These are phyloP conservation scores for Magnolia changhungtana DNA, from an alignment of 164 flowering plant species.

Conservation along the genomic window DNA sequence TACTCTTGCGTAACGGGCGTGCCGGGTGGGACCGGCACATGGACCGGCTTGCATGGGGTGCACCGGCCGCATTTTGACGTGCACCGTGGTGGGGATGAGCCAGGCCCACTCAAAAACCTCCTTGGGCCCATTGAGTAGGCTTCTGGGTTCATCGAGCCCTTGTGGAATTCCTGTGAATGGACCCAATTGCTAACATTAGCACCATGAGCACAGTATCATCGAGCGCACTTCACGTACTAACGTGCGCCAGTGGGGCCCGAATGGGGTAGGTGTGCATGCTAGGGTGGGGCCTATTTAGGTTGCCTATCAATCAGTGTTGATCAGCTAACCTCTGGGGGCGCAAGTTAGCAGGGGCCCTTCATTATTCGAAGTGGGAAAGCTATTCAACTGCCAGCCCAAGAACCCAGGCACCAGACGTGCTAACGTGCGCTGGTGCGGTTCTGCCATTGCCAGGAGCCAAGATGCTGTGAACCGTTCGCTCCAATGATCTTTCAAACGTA, in stretches of 20 bases:
- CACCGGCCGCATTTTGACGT: slow-evolving; percentile 55
- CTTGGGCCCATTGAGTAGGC: not conserved
- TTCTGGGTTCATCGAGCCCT: not conserved
- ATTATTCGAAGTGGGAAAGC: too few species aligned
- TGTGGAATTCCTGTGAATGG: not conserved
- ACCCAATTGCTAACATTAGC: not conserved
- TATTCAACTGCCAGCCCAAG: not conserved
- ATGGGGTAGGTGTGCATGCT: not conserved
- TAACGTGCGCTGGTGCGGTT: not conserved
- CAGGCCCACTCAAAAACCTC: slow-evolving; percentile 45
- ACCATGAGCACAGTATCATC: not conserved
- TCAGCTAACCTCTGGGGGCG: too few species aligned
- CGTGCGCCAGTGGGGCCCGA: not conserved
- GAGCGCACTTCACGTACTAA: not conserved
- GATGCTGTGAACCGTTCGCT: not conserved
- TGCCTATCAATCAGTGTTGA: too few species aligned
- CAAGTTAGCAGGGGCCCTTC: too few species aligned
- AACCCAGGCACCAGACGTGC: not conserved
- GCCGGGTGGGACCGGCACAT: slow-evolving; percentile 72
- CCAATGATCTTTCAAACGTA: not conserved
- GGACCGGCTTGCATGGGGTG: slow-evolving; percentile 72
- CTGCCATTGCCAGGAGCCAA: not conserved
- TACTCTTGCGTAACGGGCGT: slow-evolving; percentile 64
- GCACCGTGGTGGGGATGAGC: slow-evolving; percentile 71
- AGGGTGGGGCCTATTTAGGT: not conserved